Evolutionary conservation across 768 basidiomycete species (phyloP).

Genomic region (Termitomyces sp.): DNA sequence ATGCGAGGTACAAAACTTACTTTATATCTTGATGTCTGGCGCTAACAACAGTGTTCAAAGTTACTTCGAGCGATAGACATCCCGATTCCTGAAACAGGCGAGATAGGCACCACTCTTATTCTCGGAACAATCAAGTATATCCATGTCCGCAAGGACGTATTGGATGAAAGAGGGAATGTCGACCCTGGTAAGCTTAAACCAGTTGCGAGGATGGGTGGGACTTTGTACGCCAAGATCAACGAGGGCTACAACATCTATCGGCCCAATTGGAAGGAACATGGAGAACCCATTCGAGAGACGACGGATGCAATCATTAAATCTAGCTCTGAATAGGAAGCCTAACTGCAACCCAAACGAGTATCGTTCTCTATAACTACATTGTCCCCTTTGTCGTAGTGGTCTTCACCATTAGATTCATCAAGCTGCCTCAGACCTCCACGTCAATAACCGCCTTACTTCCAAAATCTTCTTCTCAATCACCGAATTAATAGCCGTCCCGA

Average conservation of each 20-base stretch:
- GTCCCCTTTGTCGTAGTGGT: background rate
- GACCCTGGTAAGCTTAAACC: conserved; percentile 47
- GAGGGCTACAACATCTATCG: conserved; percentile 57
- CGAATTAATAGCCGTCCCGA: too few species aligned
- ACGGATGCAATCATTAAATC: conserved; percentile 1
- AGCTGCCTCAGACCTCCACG: too few species aligned
- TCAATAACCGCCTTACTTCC: too few species aligned
- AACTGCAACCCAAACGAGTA: background rate
- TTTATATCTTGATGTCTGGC: background rate
- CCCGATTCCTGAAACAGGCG: conserved; percentile 31
- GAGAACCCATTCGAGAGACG: conserved; percentile 2
- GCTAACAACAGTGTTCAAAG: conserved; percentile 28
- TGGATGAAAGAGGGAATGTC: conserved; percentile 36
- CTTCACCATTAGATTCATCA: background rate
- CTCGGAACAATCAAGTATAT: conserved; percentile 53
- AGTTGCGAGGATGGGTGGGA: conserved; percentile 51
- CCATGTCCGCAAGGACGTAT: conserved; percentile 54
- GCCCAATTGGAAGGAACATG: conserved; percentile 39
- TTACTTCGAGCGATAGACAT: conserved; percentile 41
- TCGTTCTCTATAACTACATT: background rate
- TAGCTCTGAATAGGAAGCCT: background rate
- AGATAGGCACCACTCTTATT: conserved; percentile 37
- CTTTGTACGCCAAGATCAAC: conserved; percentile 35
- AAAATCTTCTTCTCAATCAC: too few species aligned
- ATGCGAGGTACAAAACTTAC: conserved; percentile 37